phyloP scores from a whole-genome alignment of 176 grass and related monocot genomes.

The Elymus sibiricus region DNA sequence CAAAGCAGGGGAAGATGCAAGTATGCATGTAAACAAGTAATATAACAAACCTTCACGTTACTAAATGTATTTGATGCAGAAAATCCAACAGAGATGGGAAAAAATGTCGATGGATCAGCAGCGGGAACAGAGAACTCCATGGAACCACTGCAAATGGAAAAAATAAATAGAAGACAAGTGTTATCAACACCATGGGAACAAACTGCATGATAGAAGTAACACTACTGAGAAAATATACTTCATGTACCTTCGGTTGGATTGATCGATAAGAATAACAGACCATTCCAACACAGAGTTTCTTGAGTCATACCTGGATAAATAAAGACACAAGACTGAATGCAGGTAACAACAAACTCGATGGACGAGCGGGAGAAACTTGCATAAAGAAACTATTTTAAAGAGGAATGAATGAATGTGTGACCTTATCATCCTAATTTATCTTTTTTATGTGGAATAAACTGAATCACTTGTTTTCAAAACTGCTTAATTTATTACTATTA shows the following conservation, averaged over 20 bases:
- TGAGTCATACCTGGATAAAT: conserved; percentile 62
- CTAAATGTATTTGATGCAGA: conserved; percentile 75
- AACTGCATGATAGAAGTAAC: not conserved
- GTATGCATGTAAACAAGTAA: conserved; percentile 3
- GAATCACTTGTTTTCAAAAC: not conserved
- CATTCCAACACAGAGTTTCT: conserved; percentile 78
- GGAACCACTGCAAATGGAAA: conserved; percentile 60
- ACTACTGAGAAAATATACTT: not conserved
- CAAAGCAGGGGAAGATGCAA: not conserved
- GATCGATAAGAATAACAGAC: conserved; percentile 84
- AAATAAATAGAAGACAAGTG: not conserved
- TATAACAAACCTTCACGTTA: conserved; percentile 65
- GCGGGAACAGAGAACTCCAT: conserved; percentile 85
- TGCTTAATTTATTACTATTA: not conserved
- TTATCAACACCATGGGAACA: not conserved
- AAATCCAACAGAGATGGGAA: conserved; percentile 74
- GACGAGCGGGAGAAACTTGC: not conserved
- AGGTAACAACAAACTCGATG: not conserved
- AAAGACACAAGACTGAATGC: conserved; percentile 4
- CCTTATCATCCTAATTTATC: not conserved
- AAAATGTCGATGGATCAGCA: conserved; percentile 68
- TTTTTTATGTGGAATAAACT: conserved; percentile 2
- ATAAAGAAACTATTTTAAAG: not conserved
- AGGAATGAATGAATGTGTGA: not conserved
- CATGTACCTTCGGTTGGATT: conserved; percentile 75